Percentiles rank a stretch among this genome's conserved stretches.
Conservation (phyloP, 2,329 filamentous ascomycete species). For the Talaromyces sp. region DNA sequence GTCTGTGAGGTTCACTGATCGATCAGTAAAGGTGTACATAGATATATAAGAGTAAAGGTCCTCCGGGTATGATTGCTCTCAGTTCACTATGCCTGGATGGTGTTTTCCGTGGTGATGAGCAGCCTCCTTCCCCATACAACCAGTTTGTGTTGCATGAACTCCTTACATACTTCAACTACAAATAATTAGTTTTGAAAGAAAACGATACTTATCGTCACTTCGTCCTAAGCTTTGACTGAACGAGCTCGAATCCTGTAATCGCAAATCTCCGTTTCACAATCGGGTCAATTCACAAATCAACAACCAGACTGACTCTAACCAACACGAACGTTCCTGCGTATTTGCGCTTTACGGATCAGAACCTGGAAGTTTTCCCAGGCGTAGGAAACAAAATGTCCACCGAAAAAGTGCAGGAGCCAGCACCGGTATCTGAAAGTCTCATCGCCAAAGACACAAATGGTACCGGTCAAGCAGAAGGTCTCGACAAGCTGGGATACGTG, state of each 20-base stretch:
- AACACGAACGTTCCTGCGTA: neutral
- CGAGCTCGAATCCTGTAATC: neutral
- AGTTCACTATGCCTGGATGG: neutral
- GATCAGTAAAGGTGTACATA: neutral
- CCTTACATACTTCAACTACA: neutral
- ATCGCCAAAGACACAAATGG: slow-evolving; percentile 21
- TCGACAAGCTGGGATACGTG: slow-evolving; percentile 54
- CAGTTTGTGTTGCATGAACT: neutral
- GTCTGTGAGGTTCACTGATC: neutral
- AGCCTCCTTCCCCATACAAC: neutral
- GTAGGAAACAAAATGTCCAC: neutral
- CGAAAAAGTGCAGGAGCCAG: neutral
- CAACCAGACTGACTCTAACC: neutral
- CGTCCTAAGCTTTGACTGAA: neutral
- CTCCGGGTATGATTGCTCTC: neutral
- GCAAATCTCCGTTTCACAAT: neutral
- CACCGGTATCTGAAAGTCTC: neutral
- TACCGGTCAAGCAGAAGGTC: slow-evolving; percentile 30
- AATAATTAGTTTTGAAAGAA: neutral
- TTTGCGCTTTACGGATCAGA: neutral
- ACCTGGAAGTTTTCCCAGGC: neutral
- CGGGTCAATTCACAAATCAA: neutral
- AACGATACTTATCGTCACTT: neutral
- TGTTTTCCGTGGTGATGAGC: neutral
- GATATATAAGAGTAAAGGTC: neutral